A percentile compares a stretch with the other conserved stretches of the same genome.
These are phyloP conservation scores for Ceriops zippeliana DNA, from an alignment of 345 rosid genomes.

Conservation along the genomic window DNA sequence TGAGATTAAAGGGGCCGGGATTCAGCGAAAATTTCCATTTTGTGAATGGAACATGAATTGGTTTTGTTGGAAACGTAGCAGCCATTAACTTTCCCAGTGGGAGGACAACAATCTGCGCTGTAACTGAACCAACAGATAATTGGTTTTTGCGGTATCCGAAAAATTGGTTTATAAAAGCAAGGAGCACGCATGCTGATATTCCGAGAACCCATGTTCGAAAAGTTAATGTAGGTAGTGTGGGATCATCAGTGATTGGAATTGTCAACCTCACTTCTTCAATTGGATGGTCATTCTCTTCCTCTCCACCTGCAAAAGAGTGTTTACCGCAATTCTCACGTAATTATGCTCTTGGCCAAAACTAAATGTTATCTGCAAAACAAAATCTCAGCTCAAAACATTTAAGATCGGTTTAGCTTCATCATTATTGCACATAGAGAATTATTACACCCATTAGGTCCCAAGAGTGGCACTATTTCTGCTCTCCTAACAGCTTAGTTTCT, in stretches of 20 bases:
- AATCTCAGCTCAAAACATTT: too few relatives aligned
- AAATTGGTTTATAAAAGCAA: constrained; percentile 38
- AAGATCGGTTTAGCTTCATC: too few relatives aligned
- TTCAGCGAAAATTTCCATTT: constrained; percentile 47
- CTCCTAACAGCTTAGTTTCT: too few relatives aligned
- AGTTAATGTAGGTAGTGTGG: constrained; percentile 33
- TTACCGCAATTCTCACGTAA: background rate
- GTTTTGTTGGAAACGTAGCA: constrained; percentile 24
- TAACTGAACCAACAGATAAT: constrained; percentile 23
- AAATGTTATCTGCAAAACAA: too few relatives aligned
- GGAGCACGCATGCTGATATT: constrained; percentile 28
- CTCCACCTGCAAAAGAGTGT: background rate
- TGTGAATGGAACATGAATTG: constrained; percentile 28
- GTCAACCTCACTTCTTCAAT: constrained; percentile 39
- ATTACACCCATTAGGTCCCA: too few relatives aligned
- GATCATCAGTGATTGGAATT: constrained; percentile 41
- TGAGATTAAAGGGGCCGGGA: constrained; percentile 52
- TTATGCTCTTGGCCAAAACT: too few relatives aligned
- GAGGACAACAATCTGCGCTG: constrained; percentile 42
- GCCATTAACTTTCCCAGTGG: constrained; percentile 48
- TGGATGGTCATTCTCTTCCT: constrained; percentile 32
- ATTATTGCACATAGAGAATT: too few relatives aligned
- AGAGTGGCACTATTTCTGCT: too few relatives aligned
- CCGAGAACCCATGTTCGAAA: constrained; percentile 53
- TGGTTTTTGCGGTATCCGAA: constrained; percentile 35